These are phyloP conservation scores for Quercus gilva DNA, from an alignment of 306 rosid species.

Conservation along the genomic window DNA sequence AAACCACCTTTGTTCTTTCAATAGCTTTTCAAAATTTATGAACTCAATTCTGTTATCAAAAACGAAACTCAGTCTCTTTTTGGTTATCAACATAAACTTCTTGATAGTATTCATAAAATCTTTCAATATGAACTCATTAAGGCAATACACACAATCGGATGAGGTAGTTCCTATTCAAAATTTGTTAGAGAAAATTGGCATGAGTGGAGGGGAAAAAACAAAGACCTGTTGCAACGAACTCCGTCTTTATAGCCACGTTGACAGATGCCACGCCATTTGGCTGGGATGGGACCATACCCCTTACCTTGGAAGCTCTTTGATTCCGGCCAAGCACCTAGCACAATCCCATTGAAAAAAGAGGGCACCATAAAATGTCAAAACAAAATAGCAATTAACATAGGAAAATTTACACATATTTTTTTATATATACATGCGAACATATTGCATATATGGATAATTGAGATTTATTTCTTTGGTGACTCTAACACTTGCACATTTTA, in stretches of 20 bases:
- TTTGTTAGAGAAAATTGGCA: neutral
- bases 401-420: neutral
- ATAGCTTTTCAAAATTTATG: too few relatives aligned
- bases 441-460: neutral
- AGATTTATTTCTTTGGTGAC: neutral
- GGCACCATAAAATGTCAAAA: neutral
- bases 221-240: conserved; percentile 55
- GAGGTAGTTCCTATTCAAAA: neutral
- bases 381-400: neutral
- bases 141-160: neutral
- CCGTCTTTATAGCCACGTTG: conserved; percentile 25
- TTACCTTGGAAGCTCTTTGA: conserved; percentile 59
- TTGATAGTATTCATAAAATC: too few relatives aligned
- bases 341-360: neutral
- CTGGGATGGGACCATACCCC: conserved; percentile 60
- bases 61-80: too few relatives aligned
- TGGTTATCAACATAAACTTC: too few relatives aligned
- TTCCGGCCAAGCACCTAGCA: conserved; percentile 74
- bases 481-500: neutral
- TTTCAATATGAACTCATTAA: neutral
- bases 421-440: neutral
- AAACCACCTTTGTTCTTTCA: too few relatives aligned
- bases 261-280: conserved; percentile 67
- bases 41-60: too few relatives aligned
- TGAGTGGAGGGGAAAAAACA: neutral